These are phyloP conservation scores for Noccaea bulbosa DNA, from an alignment of 345 rosid genomes.

Conservation along the genomic window DNA sequence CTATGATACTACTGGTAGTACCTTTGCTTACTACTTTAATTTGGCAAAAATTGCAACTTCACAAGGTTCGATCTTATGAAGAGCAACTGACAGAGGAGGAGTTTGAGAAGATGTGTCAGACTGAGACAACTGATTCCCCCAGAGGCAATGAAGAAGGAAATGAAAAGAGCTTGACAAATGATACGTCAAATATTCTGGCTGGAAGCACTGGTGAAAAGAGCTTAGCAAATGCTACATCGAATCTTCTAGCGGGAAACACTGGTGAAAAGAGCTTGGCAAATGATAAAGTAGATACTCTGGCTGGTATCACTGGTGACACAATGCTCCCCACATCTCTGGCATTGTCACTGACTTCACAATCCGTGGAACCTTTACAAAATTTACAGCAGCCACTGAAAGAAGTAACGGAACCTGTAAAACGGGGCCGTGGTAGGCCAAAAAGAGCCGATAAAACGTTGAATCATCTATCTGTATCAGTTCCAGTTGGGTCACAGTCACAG, in stretches of 20 bases:
- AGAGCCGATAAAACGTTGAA: slow-evolving; percentile 63
- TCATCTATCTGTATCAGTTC: slow-evolving; percentile 37
- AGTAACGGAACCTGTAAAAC: slow-evolving; percentile 75
- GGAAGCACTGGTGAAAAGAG: slow-evolving; percentile 24
- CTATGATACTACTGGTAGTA: slow-evolving; percentile 13
- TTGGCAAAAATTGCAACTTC: slow-evolving; percentile 12
- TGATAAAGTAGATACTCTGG: slow-evolving; percentile 40
- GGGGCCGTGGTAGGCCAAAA: slow-evolving; percentile 97
- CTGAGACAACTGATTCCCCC: slow-evolving; percentile 72
- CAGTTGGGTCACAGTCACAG: slow-evolving; percentile 47
- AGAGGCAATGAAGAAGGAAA: slow-evolving; percentile 55
- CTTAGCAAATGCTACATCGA: slow-evolving; percentile 25
- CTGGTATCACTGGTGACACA: slow-evolving; percentile 23
- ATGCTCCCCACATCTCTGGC: slow-evolving; percentile 24
- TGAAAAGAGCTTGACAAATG: slow-evolving; percentile 51
- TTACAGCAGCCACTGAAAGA: slow-evolving; percentile 49
- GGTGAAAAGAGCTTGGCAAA: slow-evolving; percentile 50
- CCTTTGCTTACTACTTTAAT: slow-evolving; percentile 18
- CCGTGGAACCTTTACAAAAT: slow-evolving; percentile 33
- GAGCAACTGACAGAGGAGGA: slow-evolving; percentile 97
- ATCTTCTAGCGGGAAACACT: slow-evolving; percentile 11
- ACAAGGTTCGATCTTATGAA: slow-evolving; percentile 90
- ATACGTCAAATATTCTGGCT: slow-evolving; percentile 37
- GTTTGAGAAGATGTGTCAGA: slow-evolving; percentile 91
- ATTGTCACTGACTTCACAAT: slow-evolving; percentile 36